Conservation (phyloP, 495 filamentous ascomycete genomes). For the Hyaloscypha hepaticicola region DNA sequence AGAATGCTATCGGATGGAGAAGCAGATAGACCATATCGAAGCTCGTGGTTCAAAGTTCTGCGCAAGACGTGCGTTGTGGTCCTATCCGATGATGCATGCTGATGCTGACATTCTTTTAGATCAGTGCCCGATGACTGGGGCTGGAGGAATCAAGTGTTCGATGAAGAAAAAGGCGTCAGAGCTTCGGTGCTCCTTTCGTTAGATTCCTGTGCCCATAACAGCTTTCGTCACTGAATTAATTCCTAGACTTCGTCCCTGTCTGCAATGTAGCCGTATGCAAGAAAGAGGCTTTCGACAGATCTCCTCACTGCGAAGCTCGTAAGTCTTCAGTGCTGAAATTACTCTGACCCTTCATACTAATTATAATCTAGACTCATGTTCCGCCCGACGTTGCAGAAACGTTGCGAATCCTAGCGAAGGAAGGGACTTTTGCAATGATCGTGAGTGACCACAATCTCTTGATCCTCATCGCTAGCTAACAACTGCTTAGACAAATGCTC, state of each 20-base stretch:
- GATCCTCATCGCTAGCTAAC: neutral
- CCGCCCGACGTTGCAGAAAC: neutral
- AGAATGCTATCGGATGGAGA: neutral
- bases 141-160: neutral
- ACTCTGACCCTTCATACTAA: neutral
- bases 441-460: neutral
- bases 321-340: neutral
- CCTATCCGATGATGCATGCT: neutral
- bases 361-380: neutral
- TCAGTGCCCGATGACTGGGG: neutral
- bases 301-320: neutral
- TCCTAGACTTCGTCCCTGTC: neutral
- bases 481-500: neutral
- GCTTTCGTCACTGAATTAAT: neutral
- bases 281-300: neutral
- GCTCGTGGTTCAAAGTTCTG: neutral
- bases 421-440: conserved; percentile 1
- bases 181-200: neutral
- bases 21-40: neutral
- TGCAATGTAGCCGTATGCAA: neutral
- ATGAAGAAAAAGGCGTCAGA: neutral
- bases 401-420: neutral
- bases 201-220: neutral
- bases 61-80: neutral
- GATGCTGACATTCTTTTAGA: neutral